A percentile compares a stretch with the other conserved stretches of the same genome.
Conservation (phyloP, 1,139 yeast species). For the Saccharomyces hybrid region DNA sequence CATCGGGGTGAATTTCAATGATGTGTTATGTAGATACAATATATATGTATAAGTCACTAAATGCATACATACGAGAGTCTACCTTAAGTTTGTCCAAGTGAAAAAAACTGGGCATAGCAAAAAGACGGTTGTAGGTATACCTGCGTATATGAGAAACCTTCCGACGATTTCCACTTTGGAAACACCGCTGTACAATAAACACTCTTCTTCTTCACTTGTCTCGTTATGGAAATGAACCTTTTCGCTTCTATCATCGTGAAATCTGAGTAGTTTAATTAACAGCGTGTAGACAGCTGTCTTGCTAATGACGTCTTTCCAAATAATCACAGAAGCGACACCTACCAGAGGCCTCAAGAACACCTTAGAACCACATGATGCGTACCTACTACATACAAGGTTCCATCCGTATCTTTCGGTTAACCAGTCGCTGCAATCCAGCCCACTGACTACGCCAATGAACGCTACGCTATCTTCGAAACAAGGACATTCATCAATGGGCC, state of each 20-base stretch:
- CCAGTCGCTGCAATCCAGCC: constrained; percentile 38
- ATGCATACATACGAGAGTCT: background rate
- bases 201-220: constrained; percentile 11
- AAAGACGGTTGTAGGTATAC: constrained; percentile 24
- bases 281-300: constrained; percentile 22
- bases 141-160: constrained; percentile 28
- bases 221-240: constrained; percentile 4
- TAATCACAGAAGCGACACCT: constrained; percentile 23
- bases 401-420: constrained; percentile 10
- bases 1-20: background rate
- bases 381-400: constrained; percentile 8
- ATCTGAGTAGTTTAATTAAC: constrained; percentile 12
- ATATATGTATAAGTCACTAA: background rate
- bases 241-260: constrained; percentile 21
- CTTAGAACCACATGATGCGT: constrained; percentile 9
- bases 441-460: constrained; percentile 80
- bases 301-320: constrained; percentile 29
- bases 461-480: constrained; percentile 95
- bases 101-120: constrained; percentile 23
- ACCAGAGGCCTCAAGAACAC: constrained; percentile 19
- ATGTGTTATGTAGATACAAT: background rate
- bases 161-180: constrained; percentile 26
- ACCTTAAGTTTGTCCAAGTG: background rate
- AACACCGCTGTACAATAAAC: constrained; percentile 21
- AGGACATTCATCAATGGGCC: constrained; percentile 91